Evolutionary conservation across 1,284 basidiomycete species (phyloP), one percentile per base, ranked within the genome.

Genomic region (Microbotryum saponariae): DNA sequence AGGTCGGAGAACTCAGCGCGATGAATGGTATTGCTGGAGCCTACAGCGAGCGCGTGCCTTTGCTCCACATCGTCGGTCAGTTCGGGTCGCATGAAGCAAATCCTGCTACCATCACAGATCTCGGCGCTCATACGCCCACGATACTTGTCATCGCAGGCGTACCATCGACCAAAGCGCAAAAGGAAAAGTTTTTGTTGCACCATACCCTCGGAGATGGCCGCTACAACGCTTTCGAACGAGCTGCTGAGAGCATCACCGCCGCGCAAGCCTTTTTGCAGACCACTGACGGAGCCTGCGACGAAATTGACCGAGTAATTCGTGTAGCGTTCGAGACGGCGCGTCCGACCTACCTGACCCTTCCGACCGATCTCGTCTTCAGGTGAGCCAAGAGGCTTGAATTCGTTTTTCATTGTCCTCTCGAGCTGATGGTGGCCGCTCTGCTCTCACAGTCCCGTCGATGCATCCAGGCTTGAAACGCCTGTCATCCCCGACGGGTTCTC

Each of bases 271-370:
- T 79, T 31, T 74, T 93, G 42, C 80, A 62, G 68, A 77, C 80
- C 62, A 80, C 79, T 60, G 73, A 75, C 20, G 79, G 79, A 23
- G 86, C 86, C 0, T 82, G 82, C 0, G 77, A 79, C 2, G 83
- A 88, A 69, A 90, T 97, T 53, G 93, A 97, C 75, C 82, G 85
- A 49, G 79, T 91, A 54, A 78, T 97, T 55, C 81, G 79, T 4
- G 83, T 84, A 29, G 90, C 89, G 63, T 82, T 96, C 57, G 82
- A 64, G 45, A 65, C 65, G 82, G 87, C 87, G 44, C 83, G 88
- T 23, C 92, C 93, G 0, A 89, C 88, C 21, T 97, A 97, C 74
- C 77, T 97, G 58, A 83, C 87, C 46, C 79, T 97, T 7, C 94
- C 93, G 0, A 92, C 87, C 16, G 88, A 97, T 71, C 77, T 92